Evolutionary conservation across 257 asterid species (phyloP).

Genomic region (Thymus mandschuricus): DNA sequence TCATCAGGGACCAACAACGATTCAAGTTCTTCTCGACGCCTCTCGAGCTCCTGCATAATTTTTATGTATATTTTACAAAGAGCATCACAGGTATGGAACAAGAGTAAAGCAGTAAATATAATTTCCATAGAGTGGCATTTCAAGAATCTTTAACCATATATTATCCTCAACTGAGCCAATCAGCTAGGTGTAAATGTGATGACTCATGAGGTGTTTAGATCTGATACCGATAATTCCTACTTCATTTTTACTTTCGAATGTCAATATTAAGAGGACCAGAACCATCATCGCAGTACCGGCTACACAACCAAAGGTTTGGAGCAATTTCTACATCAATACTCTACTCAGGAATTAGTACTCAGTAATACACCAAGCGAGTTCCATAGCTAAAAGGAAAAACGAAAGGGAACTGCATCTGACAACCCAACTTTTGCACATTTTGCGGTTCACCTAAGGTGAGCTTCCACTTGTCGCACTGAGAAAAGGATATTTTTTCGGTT

Average conservation of each 20-base stretch:
- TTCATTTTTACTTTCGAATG: not conserved
- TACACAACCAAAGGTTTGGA: not conserved
- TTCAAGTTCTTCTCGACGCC: conserved; percentile 86
- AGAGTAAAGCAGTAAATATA: not conserved
- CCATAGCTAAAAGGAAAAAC: not conserved
- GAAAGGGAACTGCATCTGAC: too few species aligned
- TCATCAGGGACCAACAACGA: conserved; percentile 52
- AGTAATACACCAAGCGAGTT: not conserved
- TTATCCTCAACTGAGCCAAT: not conserved
- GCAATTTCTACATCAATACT: not conserved
- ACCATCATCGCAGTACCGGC: not conserved
- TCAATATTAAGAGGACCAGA: not conserved
- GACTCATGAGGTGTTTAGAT: not conserved
- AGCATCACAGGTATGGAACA: conserved; percentile 1
- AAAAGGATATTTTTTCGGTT: too few species aligned
- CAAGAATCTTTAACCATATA: conserved; percentile 6
- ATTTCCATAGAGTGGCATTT: not conserved
- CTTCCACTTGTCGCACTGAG: too few species aligned
- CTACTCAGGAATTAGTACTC: not conserved
- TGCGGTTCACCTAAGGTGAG: too few species aligned
- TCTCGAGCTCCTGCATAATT: conserved; percentile 70
- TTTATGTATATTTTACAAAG: not conserved
- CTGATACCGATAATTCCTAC: not conserved
- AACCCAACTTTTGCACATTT: too few species aligned
- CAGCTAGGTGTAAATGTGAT: not conserved